Evolutionary conservation across 2,329 filamentous ascomycete species (phyloP), one percentile per base, ranked within the genome.

Genomic region (Trichoderma sp.): DNA sequence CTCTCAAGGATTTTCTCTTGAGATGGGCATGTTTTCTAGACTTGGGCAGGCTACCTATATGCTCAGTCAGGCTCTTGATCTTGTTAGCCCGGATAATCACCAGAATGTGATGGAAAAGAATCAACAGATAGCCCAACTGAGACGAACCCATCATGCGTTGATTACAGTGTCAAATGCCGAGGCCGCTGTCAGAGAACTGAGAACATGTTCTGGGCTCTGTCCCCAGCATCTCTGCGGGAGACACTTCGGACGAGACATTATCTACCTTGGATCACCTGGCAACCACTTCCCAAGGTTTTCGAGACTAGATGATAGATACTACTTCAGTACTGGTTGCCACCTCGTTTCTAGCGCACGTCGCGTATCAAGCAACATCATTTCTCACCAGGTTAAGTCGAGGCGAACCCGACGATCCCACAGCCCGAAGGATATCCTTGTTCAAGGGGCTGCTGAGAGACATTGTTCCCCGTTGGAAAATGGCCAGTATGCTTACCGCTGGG

Each of bases 1-100:
- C 15, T 59, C 56, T 15, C 37, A 59, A 9, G 57, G 37, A 13
- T 59, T 59, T 45, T 32, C 57, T 3, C 57, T 59, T 1, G 27
- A 59, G 17, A 59, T 59, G 57, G 57, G 37, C 34, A 59, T 59
- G 57, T 59, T 59, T 45, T 59, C 57, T 12, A 13, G 57, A 4
- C 39, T 59, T 27, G 57, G 57, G 2, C 37, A 59, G 22, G 57
- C 57, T 10, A 59, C 57, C 5, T 59, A 45, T 34, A 45, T 59
- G 37, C 57, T 59, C 37, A 59, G 37, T 12, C 56, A 58, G 56
- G 56, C 56, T 29, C 56, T 58, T 17, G 56, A 58, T 27, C 35
- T 58, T 32, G 57, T 59, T 27, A 8, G 37, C 6, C 57, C 57
- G n/a, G 57, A 59, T 15, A 59, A 59, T 15, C 57, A 59, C 12